phyloP scores from a whole-genome alignment of 1,139 yeast genomes.

The Geotrichum reessii region DNA sequence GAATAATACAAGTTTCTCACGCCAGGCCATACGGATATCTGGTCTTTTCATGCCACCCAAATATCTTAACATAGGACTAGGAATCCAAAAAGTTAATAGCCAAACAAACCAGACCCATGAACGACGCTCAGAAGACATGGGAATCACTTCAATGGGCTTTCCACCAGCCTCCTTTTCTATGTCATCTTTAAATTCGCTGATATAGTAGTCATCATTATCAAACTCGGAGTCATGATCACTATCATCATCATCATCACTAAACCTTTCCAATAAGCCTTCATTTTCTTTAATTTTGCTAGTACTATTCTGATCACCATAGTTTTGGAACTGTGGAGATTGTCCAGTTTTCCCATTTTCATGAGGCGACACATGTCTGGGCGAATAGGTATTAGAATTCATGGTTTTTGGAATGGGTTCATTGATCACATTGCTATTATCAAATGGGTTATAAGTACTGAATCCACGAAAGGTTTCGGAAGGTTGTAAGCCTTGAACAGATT shows the following conservation, averaged over 20 bases:
- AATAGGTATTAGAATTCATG: neutral
- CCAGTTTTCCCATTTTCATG: neutral
- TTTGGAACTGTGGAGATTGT: neutral
- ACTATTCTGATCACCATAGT: constrained; percentile 15
- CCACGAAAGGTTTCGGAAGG: neutral
- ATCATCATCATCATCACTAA: constrained; percentile 20
- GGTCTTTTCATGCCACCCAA: constrained; percentile 35
- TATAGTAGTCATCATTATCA: constrained; percentile 26
- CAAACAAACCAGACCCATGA: constrained; percentile 39
- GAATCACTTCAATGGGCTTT: constrained; percentile 27
- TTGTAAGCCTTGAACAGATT: neutral
- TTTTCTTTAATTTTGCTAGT: constrained; percentile 11
- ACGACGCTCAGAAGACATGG: constrained; percentile 32
- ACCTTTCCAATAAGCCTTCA: constrained; percentile 14
- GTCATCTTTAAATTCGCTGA: constrained; percentile 27
- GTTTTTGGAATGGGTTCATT: neutral
- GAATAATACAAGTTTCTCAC: constrained; percentile 39
- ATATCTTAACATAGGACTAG: constrained; percentile 33
- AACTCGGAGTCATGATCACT: constrained; percentile 20
- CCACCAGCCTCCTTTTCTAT: constrained; percentile 22
- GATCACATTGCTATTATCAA: constrained; percentile 3
- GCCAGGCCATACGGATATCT: constrained; percentile 41
- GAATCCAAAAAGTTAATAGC: constrained; percentile 39
- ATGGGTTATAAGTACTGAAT: constrained; percentile 9
- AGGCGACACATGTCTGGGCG: neutral